These are phyloP conservation scores for Verticillium tricorpus DNA, from an alignment of 2,329 filamentous ascomycete genomes.

Conservation along the genomic window DNA sequence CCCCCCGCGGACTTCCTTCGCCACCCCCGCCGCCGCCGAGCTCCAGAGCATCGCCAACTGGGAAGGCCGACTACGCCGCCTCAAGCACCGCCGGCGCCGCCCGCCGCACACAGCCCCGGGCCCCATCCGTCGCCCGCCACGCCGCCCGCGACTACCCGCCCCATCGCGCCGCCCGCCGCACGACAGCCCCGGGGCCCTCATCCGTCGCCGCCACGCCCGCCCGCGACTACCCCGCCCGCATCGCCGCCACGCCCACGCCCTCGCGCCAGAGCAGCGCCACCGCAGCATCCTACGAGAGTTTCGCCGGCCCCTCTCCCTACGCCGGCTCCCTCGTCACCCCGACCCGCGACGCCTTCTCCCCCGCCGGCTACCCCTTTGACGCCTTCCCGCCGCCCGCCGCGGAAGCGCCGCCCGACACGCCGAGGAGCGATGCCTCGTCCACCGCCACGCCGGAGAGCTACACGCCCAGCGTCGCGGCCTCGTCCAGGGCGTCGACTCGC, in stretches of 20 bases:
- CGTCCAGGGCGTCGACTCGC: neutral
- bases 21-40: conserved; percentile 40
- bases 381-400: neutral
- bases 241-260: neutral
- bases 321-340: conserved; percentile 18
- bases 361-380: conserved; percentile 1
- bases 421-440: neutral
- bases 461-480: neutral
- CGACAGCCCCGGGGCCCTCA: neutral
- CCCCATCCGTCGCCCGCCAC: neutral
- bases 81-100: conserved; percentile 42
- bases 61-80: conserved; percentile 56
- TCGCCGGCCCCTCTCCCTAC: conserved; percentile 17
- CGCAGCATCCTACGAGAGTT: neutral
- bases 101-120: conserved; percentile 8
- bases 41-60: conserved; percentile 57
- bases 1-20: conserved; percentile 32
- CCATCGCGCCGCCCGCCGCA: too few species aligned
- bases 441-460: neutral
- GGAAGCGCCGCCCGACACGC: neutral
- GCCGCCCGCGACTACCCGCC: neutral
- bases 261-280: neutral
- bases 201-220: neutral
- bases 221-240: neutral
- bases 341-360: conserved; percentile 15